Percentiles rank a stretch among this genome's conserved stretches.
Evolutionary conservation across 2,329 filamentous ascomycete genomes (phyloP).

Genomic region (Penicillium sp.): DNA sequence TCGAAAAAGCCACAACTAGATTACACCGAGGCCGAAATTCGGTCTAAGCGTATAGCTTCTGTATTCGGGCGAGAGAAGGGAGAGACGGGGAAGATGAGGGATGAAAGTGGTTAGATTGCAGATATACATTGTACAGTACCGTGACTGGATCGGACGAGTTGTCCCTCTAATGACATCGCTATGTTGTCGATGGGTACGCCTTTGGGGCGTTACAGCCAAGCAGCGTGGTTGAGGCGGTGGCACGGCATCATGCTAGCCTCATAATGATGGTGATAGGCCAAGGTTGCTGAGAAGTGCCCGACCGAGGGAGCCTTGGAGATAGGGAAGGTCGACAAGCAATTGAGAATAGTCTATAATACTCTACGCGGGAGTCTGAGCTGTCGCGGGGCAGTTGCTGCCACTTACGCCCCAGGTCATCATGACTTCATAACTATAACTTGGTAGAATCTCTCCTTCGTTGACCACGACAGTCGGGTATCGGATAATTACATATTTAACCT

Average conservation of each 20-base stretch:
- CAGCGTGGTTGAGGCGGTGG: constrained; percentile 9
- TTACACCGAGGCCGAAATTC: neutral
- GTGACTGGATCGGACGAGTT: neutral
- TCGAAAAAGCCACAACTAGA: neutral
- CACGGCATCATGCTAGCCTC: constrained; percentile 24
- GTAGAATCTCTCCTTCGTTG: neutral
- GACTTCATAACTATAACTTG: constrained; percentile 24
- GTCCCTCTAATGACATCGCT: constrained; percentile 13
- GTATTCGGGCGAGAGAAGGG: neutral
- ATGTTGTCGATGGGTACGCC: constrained; percentile 4
- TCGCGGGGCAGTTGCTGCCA: neutral
- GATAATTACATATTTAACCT: neutral
- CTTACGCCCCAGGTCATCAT: constrained; percentile 16
- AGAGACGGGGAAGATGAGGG: neutral
- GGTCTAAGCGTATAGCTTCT: neutral
- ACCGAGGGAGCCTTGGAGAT: neutral
- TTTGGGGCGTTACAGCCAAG: neutral
- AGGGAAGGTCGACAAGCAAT: neutral
- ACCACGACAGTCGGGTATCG: neutral
- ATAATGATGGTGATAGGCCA: constrained; percentile 15
- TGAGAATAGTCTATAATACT: neutral
- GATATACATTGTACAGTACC: neutral
- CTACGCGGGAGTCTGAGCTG: neutral
- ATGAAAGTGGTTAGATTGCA: neutral
- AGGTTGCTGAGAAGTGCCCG: neutral